A percentile compares a stretch with the other conserved stretches of the same genome.
phyloP scores from a whole-genome alignment of 495 filamentous ascomycete genomes.

The Annulohypoxylon bovei region DNA sequence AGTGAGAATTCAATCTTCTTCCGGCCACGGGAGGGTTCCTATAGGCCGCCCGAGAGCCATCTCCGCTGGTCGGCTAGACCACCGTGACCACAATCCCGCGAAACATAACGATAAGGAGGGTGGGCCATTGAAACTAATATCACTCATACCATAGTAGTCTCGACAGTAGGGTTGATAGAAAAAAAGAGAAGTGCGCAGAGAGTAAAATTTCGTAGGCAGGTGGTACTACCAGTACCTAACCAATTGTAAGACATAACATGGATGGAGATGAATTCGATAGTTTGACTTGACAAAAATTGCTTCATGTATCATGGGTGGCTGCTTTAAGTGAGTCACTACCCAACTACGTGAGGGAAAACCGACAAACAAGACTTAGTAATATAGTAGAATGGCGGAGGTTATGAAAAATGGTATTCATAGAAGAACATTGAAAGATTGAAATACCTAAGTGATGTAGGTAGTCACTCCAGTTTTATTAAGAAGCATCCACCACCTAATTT shows the following conservation, averaged over 20 bases:
- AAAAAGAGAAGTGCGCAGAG: not conserved
- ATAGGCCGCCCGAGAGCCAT: constrained; percentile 20
- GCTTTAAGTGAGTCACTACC: constrained; percentile 15
- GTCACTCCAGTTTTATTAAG: not conserved
- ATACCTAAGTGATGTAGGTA: not conserved
- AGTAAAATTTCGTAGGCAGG: constrained; percentile 7
- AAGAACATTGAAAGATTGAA: not conserved
- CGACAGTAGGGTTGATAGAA: not conserved
- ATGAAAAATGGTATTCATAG: not conserved
- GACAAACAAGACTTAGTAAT: constrained; percentile 14
- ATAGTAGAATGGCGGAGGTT: not conserved
- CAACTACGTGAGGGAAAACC: constrained; percentile 16
- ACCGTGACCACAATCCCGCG: constrained; percentile 9
- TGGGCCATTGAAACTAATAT: not conserved
- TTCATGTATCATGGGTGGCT: constrained; percentile 11
- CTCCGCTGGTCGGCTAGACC: constrained; percentile 16
- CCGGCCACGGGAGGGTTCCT: constrained; percentile 27
- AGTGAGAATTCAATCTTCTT: constrained; percentile 22
- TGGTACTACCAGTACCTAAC: not conserved
- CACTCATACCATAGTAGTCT: not conserved
- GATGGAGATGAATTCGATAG: constrained; percentile 13
- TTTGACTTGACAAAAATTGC: constrained; percentile 3
- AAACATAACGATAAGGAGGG: constrained; percentile 9
- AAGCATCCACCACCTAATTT: not conserved
- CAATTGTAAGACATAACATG: constrained; percentile 9